Percentiles rank a stretch among this genome's conserved stretches.
phyloP scores from a whole-genome alignment of 805 yeast species.

The Hanseniaspora jakobsenii region DNA sequence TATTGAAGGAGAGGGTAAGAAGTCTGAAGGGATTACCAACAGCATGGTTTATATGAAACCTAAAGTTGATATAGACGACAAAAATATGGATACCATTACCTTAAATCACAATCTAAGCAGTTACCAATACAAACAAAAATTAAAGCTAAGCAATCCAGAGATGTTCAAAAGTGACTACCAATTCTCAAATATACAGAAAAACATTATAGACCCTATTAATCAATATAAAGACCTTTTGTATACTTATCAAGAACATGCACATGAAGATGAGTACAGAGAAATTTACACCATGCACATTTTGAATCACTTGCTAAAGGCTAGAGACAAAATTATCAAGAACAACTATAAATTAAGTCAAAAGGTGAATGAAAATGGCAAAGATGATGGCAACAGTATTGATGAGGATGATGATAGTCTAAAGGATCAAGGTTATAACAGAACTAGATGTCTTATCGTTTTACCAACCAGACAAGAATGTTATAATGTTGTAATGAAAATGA shows the following conservation, averaged over 20 bases:
- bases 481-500: conserved; percentile 51
- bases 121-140: conserved; percentile 38
- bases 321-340: conserved; percentile 74
- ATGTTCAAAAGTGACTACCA: conserved; percentile 19
- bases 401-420: conserved; percentile 49
- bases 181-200: conserved; percentile 36
- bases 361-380: conserved; percentile 43
- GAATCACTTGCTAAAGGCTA: conserved; percentile 75
- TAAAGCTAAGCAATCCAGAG: conserved; percentile 25
- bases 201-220: conserved; percentile 52
- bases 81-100: conserved; percentile 21
- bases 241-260: conserved; percentile 39
- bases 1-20: conserved; percentile 5
- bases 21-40: conserved; percentile 15
- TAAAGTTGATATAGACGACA: conserved; percentile 17
- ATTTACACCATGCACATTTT: conserved; percentile 58
- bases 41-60: conserved; percentile 23
- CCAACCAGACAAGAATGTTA: conserved; percentile 78
- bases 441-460: conserved; percentile 67
- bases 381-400: conserved; percentile 42
- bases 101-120: conserved; percentile 22
- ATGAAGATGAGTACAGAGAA: conserved; percentile 43
- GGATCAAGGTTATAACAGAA: conserved; percentile 93
- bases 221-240: conserved; percentile 60
- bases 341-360: conserved; percentile 40